Evolutionary conservation across 345 rosid species (phyloP).

Genomic region (Corchorus olitorius): DNA sequence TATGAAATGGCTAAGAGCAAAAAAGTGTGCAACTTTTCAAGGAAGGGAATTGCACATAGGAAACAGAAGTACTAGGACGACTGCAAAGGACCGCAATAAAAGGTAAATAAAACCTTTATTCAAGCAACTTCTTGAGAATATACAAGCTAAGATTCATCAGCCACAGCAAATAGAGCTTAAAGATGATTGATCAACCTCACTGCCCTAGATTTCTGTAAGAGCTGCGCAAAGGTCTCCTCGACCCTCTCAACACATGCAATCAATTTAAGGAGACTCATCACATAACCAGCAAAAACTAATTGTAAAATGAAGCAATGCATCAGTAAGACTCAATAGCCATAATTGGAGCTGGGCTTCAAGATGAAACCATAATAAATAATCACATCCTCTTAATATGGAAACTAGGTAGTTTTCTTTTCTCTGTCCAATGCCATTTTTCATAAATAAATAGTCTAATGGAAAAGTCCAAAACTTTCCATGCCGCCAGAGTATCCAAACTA

Average conservation of each 20-base stretch:
- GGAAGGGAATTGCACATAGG: conserved; percentile 67
- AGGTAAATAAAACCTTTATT: not conserved
- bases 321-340: not conserved
- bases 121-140: not conserved
- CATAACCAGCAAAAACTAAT: not conserved
- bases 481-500: not conserved
- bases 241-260: conserved; percentile 28
- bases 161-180: conserved; percentile 73
- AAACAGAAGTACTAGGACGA: conserved; percentile 87
- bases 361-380: not conserved
- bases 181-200: conserved; percentile 93
- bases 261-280: conserved; percentile 9
- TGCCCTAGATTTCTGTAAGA: conserved; percentile 69
- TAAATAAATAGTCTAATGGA: not conserved
- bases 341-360: not conserved
- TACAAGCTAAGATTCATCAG: conserved; percentile 42
- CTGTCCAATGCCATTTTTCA: not conserved
- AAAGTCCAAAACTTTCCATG: not conserved
- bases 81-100: conserved; percentile 67
- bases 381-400: not conserved
- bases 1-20: not conserved
- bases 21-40: conserved; percentile 53
- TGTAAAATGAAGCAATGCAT: conserved; percentile 4
- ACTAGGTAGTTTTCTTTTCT: not conserved
- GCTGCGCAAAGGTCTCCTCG: conserved; percentile 40